Evolutionary conservation across 305 asterid genomes (phyloP).

Genomic region (Ilex paraguariensis): DNA sequence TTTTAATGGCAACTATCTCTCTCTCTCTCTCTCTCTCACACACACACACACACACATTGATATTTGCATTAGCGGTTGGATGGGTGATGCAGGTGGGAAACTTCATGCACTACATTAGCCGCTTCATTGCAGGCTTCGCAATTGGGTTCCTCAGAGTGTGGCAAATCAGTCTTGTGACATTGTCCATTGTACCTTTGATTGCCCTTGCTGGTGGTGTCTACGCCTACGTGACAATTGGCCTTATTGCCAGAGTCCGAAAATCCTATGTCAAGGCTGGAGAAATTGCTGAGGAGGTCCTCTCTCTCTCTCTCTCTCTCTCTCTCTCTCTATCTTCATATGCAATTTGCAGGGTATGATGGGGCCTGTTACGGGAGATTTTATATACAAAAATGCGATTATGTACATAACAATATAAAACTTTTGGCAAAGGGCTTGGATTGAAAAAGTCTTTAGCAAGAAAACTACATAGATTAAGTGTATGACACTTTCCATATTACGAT

Average conservation of each 20-base stretch:
- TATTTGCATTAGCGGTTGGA: not conserved
- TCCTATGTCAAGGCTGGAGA: constrained; percentile 91
- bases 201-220: constrained; percentile 95
- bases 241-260: constrained; percentile 78
- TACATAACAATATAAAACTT: too few species aligned
- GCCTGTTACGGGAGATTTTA: too few species aligned
- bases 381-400: too few species aligned
- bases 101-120: constrained; percentile 81
- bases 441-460: too few species aligned
- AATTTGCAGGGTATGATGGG: too few species aligned
- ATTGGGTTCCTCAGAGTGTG: constrained; percentile 87
- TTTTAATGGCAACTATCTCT: too few species aligned
- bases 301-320: not conserved
- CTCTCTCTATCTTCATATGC: too few species aligned
- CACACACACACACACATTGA: too few species aligned
- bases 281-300: constrained; percentile 84
- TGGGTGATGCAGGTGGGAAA: constrained; percentile 65
- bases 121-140: constrained; percentile 71
- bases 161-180: constrained; percentile 92
- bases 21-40: too few species aligned
- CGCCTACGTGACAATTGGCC: constrained; percentile 81
- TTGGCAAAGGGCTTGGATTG: too few species aligned
- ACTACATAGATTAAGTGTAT: too few species aligned
- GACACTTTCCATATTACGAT: too few species aligned
- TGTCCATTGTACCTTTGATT: constrained; percentile 82